These are phyloP conservation scores for Narthecium ossifragum DNA, from an alignment of 106 monocot genomes.

Conservation along the genomic window DNA sequence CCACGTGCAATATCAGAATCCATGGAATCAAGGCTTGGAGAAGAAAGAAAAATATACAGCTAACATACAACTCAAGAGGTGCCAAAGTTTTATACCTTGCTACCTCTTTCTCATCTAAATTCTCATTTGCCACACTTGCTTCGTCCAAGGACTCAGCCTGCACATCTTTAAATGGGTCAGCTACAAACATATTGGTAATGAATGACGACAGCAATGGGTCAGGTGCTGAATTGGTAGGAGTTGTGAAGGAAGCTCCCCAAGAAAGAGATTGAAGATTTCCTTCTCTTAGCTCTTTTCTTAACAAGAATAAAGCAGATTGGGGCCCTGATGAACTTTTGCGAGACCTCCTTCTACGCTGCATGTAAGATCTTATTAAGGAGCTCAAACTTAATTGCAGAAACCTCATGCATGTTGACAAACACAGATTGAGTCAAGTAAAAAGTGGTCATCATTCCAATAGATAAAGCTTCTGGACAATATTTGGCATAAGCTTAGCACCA, in stretches of 20 bases:
- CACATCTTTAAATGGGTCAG: constrained; percentile 36
- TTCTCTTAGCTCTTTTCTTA: constrained; percentile 46
- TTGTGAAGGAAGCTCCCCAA: constrained; percentile 38
- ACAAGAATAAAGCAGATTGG: constrained; percentile 26
- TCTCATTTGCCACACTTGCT: constrained; percentile 9
- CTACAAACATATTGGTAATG: constrained; percentile 41
- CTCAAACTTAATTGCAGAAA: neutral
- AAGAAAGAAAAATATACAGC: too few species aligned
- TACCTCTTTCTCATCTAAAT: constrained; percentile 23
- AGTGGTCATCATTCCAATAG: too few species aligned
- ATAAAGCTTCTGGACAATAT: too few species aligned
- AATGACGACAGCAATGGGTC: constrained; percentile 89
- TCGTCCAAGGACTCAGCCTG: constrained; percentile 22
- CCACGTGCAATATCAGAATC: too few species aligned
- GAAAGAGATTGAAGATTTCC: constrained; percentile 38
- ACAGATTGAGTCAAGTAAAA: too few species aligned
- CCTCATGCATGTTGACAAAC: too few species aligned
- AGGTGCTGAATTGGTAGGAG: constrained; percentile 34
- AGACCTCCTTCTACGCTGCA: constrained; percentile 50
- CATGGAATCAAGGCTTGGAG: too few species aligned
- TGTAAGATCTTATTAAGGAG: constrained; percentile 46
- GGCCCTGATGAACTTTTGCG: constrained; percentile 23
- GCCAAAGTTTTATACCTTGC: constrained; percentile 42
- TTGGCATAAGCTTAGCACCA: too few species aligned
- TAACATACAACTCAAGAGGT: too few species aligned